phyloP scores from a whole-genome alignment of 169 alveolate species.

The Fabrea salina region DNA sequence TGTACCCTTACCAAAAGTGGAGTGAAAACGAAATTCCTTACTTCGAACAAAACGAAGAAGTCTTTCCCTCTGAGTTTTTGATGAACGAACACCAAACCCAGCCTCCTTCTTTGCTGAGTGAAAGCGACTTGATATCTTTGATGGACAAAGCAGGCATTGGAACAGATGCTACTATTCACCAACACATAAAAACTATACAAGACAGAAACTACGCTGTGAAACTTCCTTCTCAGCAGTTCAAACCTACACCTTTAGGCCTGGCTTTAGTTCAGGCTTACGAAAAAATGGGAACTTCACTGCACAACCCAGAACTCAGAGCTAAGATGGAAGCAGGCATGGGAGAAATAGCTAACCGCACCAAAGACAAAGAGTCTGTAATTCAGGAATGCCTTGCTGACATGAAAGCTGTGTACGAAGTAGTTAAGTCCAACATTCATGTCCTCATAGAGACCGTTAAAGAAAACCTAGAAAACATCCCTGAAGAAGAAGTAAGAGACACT shows the following conservation, averaged over 20 bases:
- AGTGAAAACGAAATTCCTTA: slow-evolving; percentile 73
- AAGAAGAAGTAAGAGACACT: not conserved
- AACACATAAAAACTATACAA: slow-evolving; percentile 95
- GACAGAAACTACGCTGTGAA: slow-evolving; percentile 86
- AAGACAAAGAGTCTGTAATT: slow-evolving; percentile 49
- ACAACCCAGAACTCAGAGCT: slow-evolving; percentile 79
- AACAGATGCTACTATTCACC: slow-evolving; percentile 99
- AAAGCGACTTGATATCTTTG: slow-evolving; percentile 90
- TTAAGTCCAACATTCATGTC: not conserved
- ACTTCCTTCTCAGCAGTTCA: slow-evolving; percentile 44
- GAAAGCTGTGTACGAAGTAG: slow-evolving; percentile 51
- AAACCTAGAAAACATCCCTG: not conserved
- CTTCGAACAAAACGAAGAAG: slow-evolving; percentile 69
- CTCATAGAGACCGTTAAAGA: not conserved
- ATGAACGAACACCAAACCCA: slow-evolving; percentile 81
- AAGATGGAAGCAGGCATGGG: slow-evolving; percentile 80
- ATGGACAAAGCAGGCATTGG: slow-evolving; percentile 90
- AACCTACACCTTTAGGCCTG: slow-evolving; percentile 85
- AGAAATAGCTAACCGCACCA: slow-evolving; percentile 58
- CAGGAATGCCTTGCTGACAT: slow-evolving; percentile 57
- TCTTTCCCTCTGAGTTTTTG: slow-evolving; percentile 60
- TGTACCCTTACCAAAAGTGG: slow-evolving; percentile 81
- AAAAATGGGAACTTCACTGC: slow-evolving; percentile 63
- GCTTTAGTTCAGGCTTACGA: slow-evolving; percentile 80
- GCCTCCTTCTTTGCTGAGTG: slow-evolving; percentile 93